Percentiles rank a stretch among this genome's conserved stretches.
Evolutionary conservation across 371 early-diverging fungal species (phyloP).

Genomic region (Actinomortierella wolfii): DNA sequence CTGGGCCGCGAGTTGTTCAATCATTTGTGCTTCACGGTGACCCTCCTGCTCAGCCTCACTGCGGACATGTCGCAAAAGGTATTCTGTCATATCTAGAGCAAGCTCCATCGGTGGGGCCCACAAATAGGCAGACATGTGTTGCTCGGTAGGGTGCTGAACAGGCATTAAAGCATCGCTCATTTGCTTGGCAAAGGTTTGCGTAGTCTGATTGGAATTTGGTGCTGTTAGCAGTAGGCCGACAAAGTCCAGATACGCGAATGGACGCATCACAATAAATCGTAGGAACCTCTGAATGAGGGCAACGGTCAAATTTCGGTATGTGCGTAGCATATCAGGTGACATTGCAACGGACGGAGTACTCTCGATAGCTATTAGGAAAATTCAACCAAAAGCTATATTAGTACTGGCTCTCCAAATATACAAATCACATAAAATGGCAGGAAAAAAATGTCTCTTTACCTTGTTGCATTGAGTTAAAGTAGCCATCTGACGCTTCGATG

Average conservation of each 20-base stretch:
- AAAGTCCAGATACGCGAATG: constrained; percentile 28
- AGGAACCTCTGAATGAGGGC: background rate
- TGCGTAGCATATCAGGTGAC: constrained; percentile 10
- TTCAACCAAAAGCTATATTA: no score
- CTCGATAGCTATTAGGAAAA: background rate
- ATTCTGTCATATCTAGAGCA: constrained; percentile 37
- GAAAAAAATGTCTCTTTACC: constrained; percentile 15
- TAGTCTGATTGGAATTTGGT: constrained; percentile 11
- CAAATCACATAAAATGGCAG: no score
- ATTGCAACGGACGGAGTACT: background rate
- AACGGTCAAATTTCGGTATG: constrained; percentile 10
- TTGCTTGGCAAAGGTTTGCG: background rate
- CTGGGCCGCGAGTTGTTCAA: constrained; percentile 22
- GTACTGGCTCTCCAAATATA: no score
- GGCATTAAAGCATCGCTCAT: constrained; percentile 13
- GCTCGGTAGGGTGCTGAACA: background rate
- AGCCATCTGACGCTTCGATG: constrained; percentile 2
- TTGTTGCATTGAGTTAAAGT: constrained; percentile 15
- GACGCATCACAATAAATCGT: constrained; percentile 20
- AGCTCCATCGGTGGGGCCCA: constrained; percentile 35
- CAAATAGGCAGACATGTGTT: background rate
- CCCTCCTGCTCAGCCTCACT: constrained; percentile 37
- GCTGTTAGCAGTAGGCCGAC: constrained; percentile 28
- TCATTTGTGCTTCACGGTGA: constrained; percentile 32
- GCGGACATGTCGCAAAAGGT: constrained; percentile 26